Evolutionary conservation across 768 basidiomycete genomes (phyloP), one percentile per base, ranked within the genome.

Genomic region (Amanita pseudoporphyria): DNA sequence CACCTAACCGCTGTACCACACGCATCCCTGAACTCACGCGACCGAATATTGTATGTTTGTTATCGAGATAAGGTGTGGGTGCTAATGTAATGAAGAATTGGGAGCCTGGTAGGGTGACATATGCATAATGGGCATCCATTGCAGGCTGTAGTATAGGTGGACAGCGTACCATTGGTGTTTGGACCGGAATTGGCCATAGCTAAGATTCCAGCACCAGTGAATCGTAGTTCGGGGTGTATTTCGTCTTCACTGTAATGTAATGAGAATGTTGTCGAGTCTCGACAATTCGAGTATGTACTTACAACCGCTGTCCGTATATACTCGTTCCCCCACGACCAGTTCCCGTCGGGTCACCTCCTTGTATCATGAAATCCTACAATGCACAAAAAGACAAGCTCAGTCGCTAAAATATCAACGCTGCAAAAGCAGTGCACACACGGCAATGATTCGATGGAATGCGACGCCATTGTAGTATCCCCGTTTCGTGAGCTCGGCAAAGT

Each of bases 161-260:
- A 13, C 0, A 16, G 52, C 69, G 49, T 47, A 79, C 89, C 85
- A 59, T 91, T 92, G 21, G 85, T 86, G 62, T 91, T 89, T n/a
- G 87, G 87, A 9, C 94, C 94, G 39, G 94, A 90, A 67, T 99
- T 99, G 31, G 96, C 96, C 89, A 92, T 91, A 7, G 90, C 92
- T 21, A 98, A 79, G 51, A 97, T 93, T 18, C 95, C 95, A 37
- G 94, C 93, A 14, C 95, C 95, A 2, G 92, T 93, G 70, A 97
- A 97, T 42, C 93, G 74, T 57, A 97, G 67, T 12, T 96, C 93
- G 1, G 89, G 84, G 57, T 90, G 79, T 45, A 97, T 79, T 62
- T 96, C 93, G 64, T 96, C 93, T 64, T 89, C 82, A 57, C 90
- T 91, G 59, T 2, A 37, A 45, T 12, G 12, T n/a, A n/a, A n/a